A percentile compares a stretch with the other conserved stretches of the same genome.
Conservation (phyloP, 2,329 filamentous ascomycete species). For the Cladosporium sp. region DNA sequence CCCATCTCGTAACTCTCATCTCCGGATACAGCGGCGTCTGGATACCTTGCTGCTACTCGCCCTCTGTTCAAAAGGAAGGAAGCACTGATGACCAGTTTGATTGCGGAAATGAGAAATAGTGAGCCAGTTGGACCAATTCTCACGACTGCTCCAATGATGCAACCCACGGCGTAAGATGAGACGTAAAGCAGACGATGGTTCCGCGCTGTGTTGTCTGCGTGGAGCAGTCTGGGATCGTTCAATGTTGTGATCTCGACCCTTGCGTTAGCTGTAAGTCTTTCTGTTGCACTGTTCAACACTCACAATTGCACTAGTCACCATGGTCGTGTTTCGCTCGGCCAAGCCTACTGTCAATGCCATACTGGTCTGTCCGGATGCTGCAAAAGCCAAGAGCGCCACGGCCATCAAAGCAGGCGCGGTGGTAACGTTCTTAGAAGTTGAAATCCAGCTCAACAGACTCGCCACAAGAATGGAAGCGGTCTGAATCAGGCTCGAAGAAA, state of each 20-base stretch:
- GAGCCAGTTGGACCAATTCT: slow-evolving; percentile 13
- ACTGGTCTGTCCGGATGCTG: slow-evolving; percentile 25
- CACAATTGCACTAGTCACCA: slow-evolving; percentile 27
- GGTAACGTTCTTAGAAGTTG: background rate
- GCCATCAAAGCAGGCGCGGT: slow-evolving; percentile 13
- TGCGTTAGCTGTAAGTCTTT: background rate
- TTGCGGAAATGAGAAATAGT: slow-evolving; percentile 22
- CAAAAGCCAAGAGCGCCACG: slow-evolving; percentile 22
- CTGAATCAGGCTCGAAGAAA: slow-evolving; percentile 24
- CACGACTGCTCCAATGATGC: slow-evolving; percentile 23
- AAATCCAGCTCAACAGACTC: background rate
- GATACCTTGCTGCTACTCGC: background rate
- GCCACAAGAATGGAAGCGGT: slow-evolving; percentile 22
- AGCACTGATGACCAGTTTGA: slow-evolving; percentile 25
- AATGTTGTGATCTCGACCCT: slow-evolving; percentile 18
- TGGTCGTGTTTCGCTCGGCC: slow-evolving; percentile 29
- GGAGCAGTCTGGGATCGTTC: slow-evolving; percentile 22
- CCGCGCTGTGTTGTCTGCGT: slow-evolving; percentile 17
- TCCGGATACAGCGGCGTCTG: background rate
- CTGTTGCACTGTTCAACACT: background rate
- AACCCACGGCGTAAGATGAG: slow-evolving; percentile 21
- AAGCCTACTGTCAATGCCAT: slow-evolving; percentile 24
- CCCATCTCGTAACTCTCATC: slow-evolving; percentile 8
- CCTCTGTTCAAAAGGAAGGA: slow-evolving; percentile 28
- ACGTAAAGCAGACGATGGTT: slow-evolving; percentile 20